Conservation (phyloP, 345 rosid genomes). For the Camelina sativa region DNA sequence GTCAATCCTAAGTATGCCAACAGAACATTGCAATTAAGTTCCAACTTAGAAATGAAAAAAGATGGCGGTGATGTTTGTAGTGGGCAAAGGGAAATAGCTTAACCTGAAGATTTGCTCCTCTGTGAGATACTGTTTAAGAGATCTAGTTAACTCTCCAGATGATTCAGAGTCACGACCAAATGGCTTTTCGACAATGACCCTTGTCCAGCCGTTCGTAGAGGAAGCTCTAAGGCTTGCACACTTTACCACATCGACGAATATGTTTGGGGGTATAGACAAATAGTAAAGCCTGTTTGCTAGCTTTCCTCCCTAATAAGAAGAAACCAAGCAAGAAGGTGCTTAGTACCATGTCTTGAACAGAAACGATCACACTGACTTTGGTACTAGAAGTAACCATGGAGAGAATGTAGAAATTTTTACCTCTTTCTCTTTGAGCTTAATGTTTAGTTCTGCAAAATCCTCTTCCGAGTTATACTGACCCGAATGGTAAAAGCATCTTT, state of each 20-base stretch:
- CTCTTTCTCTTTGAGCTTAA: slow-evolving; percentile 82
- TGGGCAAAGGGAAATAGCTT: slow-evolving; percentile 3
- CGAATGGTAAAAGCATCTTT: slow-evolving; percentile 81
- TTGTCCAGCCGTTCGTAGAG: slow-evolving; percentile 79
- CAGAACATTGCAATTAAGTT: neutral
- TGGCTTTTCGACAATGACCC: slow-evolving; percentile 93
- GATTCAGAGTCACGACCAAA: slow-evolving; percentile 89
- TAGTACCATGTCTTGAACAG: slow-evolving; percentile 2
- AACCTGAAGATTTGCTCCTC: slow-evolving; percentile 96
- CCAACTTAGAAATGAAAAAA: neutral
- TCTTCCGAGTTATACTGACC: slow-evolving; percentile 84
- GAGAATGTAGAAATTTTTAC: slow-evolving; percentile 37
- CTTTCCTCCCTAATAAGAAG: slow-evolving; percentile 61
- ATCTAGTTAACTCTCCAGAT: slow-evolving; percentile 77
- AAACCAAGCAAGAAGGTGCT: neutral
- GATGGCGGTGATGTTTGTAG: neutral
- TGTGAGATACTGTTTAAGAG: slow-evolving; percentile 69
- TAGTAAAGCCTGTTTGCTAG: slow-evolving; percentile 77
- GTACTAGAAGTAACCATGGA: neutral
- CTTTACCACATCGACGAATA: slow-evolving; percentile 82
- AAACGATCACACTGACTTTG: neutral
- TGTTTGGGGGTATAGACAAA: slow-evolving; percentile 86
- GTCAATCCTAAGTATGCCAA: slow-evolving; percentile 62
- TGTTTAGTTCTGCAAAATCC: slow-evolving; percentile 67
- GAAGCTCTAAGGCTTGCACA: slow-evolving; percentile 80